Base-by-base conservation (phyloP, 2,329 filamentous ascomycete species). In the Dactylonectria estremocensis region DNA sequence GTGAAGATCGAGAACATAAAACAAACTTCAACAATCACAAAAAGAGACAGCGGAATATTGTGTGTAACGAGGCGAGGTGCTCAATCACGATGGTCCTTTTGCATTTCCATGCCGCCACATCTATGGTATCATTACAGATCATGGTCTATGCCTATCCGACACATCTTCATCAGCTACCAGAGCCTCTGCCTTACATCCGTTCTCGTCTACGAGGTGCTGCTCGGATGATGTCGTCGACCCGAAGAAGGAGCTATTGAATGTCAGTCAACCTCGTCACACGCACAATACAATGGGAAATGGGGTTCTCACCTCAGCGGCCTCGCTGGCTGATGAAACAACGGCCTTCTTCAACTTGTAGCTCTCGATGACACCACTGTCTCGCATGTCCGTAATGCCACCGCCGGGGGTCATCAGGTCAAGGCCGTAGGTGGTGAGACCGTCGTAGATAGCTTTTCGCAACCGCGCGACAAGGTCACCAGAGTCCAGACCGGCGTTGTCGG, bases 311-410 rank as follows among this genome's bases (percentile, higher is more conserved):
- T 99, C 96, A 72, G 96, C 95, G 70, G 96, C 96, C 84, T 99
- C 96, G 66, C 94, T 97, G 22, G 96, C 96, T 69, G 95, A 97
- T 60, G 93, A 97, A 58, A 99, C 96, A 61, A 99, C 96, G n/a
- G 96, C 96, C 80, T 91, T 92, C 90, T 99, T 99, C 80, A 99
- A 85, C 88, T 99, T 99, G 88, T 98, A 98, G 82, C 94, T 97
- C 85, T 99, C 96, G 74, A 99, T 92, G 31, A 99, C 95, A 50
- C 96, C 96, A 54, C 97, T 81, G 77, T 99, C 94, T 61, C 95
- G 90, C 96, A 99, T 99, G 78, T 99, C 96, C 13, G 94, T 89
- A 77, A 99, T 94, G 50, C 95, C 95, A 67, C 96, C 96, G 46
- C 96, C 95, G 2, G 95, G 95, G 1, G 92, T 94, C 83, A 93